phyloP scores from a whole-genome alignment of 768 basidiomycete genomes.

The Naematelia encephala region DNA sequence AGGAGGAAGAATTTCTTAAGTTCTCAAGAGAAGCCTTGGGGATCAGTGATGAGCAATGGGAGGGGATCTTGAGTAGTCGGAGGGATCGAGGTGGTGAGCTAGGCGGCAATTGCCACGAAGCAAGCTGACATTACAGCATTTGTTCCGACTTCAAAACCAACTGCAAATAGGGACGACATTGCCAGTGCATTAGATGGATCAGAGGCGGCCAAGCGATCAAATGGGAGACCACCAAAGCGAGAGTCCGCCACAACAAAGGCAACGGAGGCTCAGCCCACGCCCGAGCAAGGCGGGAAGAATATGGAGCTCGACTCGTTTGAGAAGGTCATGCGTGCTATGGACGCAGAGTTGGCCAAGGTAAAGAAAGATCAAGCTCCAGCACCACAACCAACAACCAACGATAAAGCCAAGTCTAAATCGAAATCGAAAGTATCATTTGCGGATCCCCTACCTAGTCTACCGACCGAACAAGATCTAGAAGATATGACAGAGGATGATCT shows the following conservation, averaged over 20 bases:
- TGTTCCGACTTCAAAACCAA: constrained; percentile 23
- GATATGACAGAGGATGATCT: constrained; percentile 66
- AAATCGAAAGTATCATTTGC: constrained; percentile 17
- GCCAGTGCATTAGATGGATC: background rate
- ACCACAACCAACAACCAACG: constrained; percentile 41
- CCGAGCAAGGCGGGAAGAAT: constrained; percentile 51
- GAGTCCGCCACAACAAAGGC: constrained; percentile 8
- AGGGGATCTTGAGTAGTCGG: constrained; percentile 75
- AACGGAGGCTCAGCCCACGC: constrained; percentile 8
- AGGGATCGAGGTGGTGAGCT: constrained; percentile 73
- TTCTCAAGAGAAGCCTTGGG: constrained; percentile 91
- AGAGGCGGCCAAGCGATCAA: background rate
- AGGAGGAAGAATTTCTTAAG: constrained; percentile 90
- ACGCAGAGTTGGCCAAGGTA: constrained; percentile 61
- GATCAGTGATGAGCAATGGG: constrained; percentile 83
- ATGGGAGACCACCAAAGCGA: background rate
- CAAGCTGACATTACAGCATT: constrained; percentile 27
- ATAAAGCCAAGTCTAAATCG: constrained; percentile 56
- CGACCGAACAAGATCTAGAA: constrained; percentile 55
- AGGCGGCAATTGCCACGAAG: background rate
- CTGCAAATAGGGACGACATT: background rate
- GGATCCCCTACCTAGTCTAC: constrained; percentile 39
- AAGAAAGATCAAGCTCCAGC: constrained; percentile 22
- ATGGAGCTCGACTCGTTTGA: constrained; percentile 87
- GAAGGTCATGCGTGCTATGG: constrained; percentile 93